A percentile compares a stretch with the other conserved stretches of the same genome.
Evolutionary conservation across 2,329 filamentous ascomycete species (phyloP).

Genomic region (Cordyceps fumosorosea): DNA sequence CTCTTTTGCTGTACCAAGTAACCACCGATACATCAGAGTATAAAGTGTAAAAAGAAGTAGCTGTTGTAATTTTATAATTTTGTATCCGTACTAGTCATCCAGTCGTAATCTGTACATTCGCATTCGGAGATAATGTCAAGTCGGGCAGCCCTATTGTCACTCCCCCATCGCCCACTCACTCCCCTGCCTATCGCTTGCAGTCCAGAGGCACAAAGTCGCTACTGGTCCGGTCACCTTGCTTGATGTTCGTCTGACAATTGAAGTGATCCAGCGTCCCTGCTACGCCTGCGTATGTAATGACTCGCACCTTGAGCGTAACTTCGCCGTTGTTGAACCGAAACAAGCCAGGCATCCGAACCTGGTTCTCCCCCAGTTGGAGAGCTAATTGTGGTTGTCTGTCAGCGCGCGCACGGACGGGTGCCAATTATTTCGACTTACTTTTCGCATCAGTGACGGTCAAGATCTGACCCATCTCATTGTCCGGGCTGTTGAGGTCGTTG

Average conservation of each 20-base stretch:
- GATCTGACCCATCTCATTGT: slow-evolving; percentile 3
- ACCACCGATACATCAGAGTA: no score
- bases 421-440: neutral
- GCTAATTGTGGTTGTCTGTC: neutral
- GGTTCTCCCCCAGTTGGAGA: slow-evolving; percentile 3
- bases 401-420: no score
- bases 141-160: neutral
- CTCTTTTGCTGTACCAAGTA: no score
- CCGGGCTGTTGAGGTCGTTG: slow-evolving; percentile 3
- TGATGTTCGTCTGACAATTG: slow-evolving; percentile 3
- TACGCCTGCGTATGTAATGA: slow-evolving; percentile 7
- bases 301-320: slow-evolving; percentile 1
- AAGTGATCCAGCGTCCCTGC: slow-evolving; percentile 4
- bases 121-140: no score
- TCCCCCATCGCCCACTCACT: neutral
- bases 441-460: slow-evolving; percentile 6
- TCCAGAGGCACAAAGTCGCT: slow-evolving; percentile 5
- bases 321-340: neutral
- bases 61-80: no score
- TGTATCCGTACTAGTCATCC: no score
- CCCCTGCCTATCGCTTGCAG: neutral
- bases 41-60: no score
- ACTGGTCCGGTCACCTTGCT: slow-evolving; percentile 7
- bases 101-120: no score
- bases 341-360: neutral